Base-by-base conservation (phyloP, 2,329 filamentous ascomycete species). In the Colletotrichum godetiae region DNA sequence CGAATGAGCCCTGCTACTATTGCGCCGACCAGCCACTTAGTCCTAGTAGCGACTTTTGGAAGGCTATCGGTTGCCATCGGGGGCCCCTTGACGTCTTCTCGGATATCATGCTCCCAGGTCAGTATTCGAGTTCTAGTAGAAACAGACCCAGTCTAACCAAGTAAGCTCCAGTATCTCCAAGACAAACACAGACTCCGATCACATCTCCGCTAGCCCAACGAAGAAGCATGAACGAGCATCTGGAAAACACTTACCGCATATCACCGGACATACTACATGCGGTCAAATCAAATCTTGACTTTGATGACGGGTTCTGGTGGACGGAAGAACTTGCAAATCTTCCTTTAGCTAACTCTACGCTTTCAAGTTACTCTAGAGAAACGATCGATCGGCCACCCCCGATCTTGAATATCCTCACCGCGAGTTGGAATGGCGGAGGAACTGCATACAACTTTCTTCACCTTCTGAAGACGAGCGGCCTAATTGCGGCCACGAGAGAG, bases 281-380 rank as follows among this genome's bases (percentile, higher is more conserved):
- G 71, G 85, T 87, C 19, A 84, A 84, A 67, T 77, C 79, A 4
- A 83, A 86, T 66, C 77, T 89, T 3, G 89, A 91, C 76, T 90
- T 88, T 68, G 83, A 87, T 37, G 89, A 91, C 75, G 84, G 84
- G 1, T 90, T 91, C 76, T 91, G 89, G 89, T 89, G 87, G 86
- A 87, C 86, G 19, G 87, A 88, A 60, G 86, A 89, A 74, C 79
- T 88, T 29, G 84, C 84, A 8, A 82, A 77, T 58, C 74, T 84
- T 46, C 82, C 84, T 12, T 81, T 82, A 33, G 75, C 80, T 2
- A 85, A 85, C 59, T 82, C 82, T 5, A 80, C 82, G 4, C 72
- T 81, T 11, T 80, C 84, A 4, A 80, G 79, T 3, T 86, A 84
- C 75, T 80, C 79, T 19, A 81, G 81, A 69, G 83, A 86, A 3